These are phyloP conservation scores for Nakazawaea sp. DNA, from an alignment of 805 yeast genomes.

Conservation along the genomic window DNA sequence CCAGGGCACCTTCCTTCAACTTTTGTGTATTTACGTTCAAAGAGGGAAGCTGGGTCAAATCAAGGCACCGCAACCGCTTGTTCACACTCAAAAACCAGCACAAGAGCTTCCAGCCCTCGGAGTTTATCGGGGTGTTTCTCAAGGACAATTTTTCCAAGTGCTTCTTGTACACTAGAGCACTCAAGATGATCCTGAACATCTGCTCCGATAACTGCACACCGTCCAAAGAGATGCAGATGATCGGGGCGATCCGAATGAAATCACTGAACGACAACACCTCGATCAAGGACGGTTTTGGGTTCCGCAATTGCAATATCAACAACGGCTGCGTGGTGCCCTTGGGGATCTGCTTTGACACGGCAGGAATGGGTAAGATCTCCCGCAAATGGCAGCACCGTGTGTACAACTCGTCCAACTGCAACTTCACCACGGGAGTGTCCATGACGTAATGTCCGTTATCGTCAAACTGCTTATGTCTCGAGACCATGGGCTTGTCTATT, in stretches of 20 bases:
- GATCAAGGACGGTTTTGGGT: conserved; percentile 85
- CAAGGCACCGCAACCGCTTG: conserved; percentile 49
- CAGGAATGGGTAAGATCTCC: conserved; percentile 88
- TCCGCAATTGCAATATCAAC: conserved; percentile 62
- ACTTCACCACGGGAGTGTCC: conserved; percentile 30
- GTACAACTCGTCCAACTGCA: conserved; percentile 63
- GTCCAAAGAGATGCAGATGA: conserved; percentile 69
- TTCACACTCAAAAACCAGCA: conserved; percentile 71
- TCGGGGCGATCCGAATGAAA: conserved; percentile 79
- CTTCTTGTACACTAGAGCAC: conserved; percentile 61
- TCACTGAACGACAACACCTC: conserved; percentile 87
- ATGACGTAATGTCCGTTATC: conserved; percentile 15
- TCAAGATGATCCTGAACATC: conserved; percentile 68
- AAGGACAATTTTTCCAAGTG: conserved; percentile 68
- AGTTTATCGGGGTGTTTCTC: conserved; percentile 69
- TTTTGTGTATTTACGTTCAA: conserved; percentile 37
- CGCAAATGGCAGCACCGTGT: conserved; percentile 91
- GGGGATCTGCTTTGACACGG: conserved; percentile 76
- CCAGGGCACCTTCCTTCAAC: conserved; percentile 18
- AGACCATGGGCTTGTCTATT: conserved; percentile 67
- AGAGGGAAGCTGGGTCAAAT: conserved; percentile 63
- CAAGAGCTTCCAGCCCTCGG: conserved; percentile 69
- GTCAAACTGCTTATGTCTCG: conserved; percentile 19
- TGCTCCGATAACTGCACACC: conserved; percentile 69
- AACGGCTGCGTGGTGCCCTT: conserved; percentile 73